Evolutionary conservation across 768 basidiomycete genomes (phyloP), one percentile per base, ranked within the genome.

Genomic region (Phaffia australis): DNA sequence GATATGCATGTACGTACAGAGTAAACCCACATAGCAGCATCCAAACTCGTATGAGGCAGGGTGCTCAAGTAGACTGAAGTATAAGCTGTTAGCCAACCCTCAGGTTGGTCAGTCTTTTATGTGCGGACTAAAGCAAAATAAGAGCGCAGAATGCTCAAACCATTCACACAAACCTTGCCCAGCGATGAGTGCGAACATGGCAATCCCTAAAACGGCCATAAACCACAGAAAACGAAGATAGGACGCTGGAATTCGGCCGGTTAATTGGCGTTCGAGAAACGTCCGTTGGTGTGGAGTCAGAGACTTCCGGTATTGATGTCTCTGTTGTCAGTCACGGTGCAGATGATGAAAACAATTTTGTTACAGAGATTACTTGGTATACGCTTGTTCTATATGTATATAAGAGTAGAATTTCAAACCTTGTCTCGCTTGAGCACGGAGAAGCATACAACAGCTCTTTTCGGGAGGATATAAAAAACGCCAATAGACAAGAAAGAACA

Each of bases 161-260:
- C 35, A 42, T 42, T 42, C 11, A 11, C 35, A 58, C 73, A 52
- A 47, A 72, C 76, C 78, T 73, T 79, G 79, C n/a, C 79, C 79
- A 30, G 76, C 74, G 11, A 79, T 73, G 25, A 79, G 71, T 3
- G 78, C 72, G 60, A 78, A 74, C 30, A 75, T 74, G 29, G 77
- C 77, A 21, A 79, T 75, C 5, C 72, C 74, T 9, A 79, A 66
- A 15, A 74, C 75, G 2, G 72, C 72, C 73, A 79, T 75, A 71
- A 80, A 80, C 78, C 78, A 79, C 25, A 79, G 70, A 69, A 79
- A 80, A 21, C 79, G 72, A n/a, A 73, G 69, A 72, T 78, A 80
- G 0, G 74, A 75, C 6, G 76, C 70, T 0, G 79, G 79, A 61
- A 80, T 78, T 19, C 77, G 67, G 7, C 72, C 62, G 0, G 71